Base-by-base conservation (phyloP, 2,329 filamentous ascomycete species). In the Xylaria sp. region DNA sequence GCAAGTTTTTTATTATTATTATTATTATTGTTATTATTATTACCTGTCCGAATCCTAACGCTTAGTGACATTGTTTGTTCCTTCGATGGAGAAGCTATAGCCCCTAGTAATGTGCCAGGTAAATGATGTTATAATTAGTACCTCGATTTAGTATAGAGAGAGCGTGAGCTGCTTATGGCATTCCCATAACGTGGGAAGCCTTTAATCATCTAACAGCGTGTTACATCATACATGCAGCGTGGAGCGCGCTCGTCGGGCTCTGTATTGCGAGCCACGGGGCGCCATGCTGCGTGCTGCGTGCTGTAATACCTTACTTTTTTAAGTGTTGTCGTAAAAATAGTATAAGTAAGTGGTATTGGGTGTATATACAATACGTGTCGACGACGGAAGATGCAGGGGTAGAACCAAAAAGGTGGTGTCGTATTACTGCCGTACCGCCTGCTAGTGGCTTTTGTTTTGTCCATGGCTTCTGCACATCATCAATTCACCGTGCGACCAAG, bases 391-490 rank as follows among this genome's bases (percentile, higher is more conserved):
- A 58, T 57, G 57, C 61, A 63, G 43, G 61, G 58, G 58, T n/a
- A 27, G 27, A 13, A 9, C 13, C 31, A 47, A 23, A 21, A 44
- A 44, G 44, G 25, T 41, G 47, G 17, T 44, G 52, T 58, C 38
- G 48, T 46, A 54, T 40, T 48, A 53, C 33, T 53, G 33, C 54
- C 19, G 38, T 60, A 56, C 44, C 46, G 40, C 54, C 41, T 29
- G 33, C 52, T 29, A 46, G 54, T 51, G 56, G 47, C 38, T 56
- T 46, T 38, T 35, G 31, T 21, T 49, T 44, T 23, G 44, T 37
- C 52, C 41, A 52, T 47, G 52, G 40, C 21, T 56, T 51, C 63
- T 63, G 63, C 63, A 63, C 56, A 65, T 63, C 63, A 65, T 65
- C 35, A 55, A 61, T 63, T 60, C 40, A 52, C 56, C 56, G 63